Conservation (phyloP, 305 asterid species). For the Rubia occidens region DNA sequence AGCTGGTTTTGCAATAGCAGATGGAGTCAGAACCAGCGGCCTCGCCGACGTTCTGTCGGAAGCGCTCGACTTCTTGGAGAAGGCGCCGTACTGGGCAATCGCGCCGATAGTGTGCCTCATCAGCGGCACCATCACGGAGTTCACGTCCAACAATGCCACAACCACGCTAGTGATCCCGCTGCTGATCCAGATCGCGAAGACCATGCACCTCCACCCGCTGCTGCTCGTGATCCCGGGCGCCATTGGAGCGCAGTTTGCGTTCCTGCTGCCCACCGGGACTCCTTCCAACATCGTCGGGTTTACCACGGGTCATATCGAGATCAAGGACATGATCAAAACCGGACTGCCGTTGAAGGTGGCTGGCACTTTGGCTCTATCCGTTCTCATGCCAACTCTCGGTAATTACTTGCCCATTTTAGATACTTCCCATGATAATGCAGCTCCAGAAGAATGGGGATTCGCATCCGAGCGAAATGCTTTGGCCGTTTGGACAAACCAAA, state of each 20-base stretch:
- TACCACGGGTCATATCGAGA: slow-evolving; percentile 75
- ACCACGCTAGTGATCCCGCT: slow-evolving; percentile 65
- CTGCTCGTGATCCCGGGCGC: slow-evolving; percentile 70
- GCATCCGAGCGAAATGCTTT: too few relatives aligned
- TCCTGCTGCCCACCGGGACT: slow-evolving; percentile 69
- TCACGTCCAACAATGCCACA: slow-evolving; percentile 76
- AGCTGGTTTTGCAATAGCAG: slow-evolving; percentile 89
- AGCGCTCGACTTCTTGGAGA: slow-evolving; percentile 44
- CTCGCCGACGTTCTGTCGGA: slow-evolving; percentile 55
- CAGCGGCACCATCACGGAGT: slow-evolving; percentile 59
- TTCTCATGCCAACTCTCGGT: slow-evolving; percentile 90
- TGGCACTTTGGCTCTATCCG: slow-evolving; percentile 39
- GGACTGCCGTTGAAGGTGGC: slow-evolving; percentile 61
- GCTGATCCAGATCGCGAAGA: slow-evolving; percentile 50
- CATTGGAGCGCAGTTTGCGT: slow-evolving; percentile 67
- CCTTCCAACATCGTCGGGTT: slow-evolving; percentile 84
- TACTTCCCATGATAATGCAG: background rate
- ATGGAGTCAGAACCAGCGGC: slow-evolving; percentile 77
- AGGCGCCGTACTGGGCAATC: slow-evolving; percentile 59
- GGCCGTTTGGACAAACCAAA: too few relatives aligned
- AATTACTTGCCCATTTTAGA: background rate
- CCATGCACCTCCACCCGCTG: slow-evolving; percentile 60
- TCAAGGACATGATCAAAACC: slow-evolving; percentile 48
- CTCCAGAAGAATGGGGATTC: too few relatives aligned
- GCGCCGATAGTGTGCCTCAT: slow-evolving; percentile 64